Base-by-base conservation (phyloP, 352 stramenopile genomes). In the Phytophthora cactorum region DNA sequence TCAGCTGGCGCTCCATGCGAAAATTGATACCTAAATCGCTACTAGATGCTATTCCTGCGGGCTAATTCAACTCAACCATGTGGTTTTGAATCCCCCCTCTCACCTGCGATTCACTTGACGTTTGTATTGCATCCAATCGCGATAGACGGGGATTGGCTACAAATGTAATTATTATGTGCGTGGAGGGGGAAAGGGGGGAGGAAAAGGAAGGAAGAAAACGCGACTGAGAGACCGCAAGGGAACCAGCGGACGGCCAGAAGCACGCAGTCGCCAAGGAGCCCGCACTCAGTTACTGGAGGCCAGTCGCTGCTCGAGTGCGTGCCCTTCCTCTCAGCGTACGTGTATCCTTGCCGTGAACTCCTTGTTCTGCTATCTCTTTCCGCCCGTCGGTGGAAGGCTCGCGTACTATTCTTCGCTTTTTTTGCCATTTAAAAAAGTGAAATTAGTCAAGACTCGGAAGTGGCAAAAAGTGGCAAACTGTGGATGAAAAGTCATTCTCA, bases 131-230 rank as follows among this genome's bases (percentile, higher is more conserved):
- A 5, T 2, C 11, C 36, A 11, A 69, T 69, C 62, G 45, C 9
- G 32, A 59, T 69, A 27, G 54, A 59, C 34, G n/a, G 62, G 62
- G 25, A 34, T 5, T 17, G 50, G 57, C 41, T 36, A 66, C 31
- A 70, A 70, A 38, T 51, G 63, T 54, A 70, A 65, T 59, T 70
- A 65, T 43, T 66, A 55, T 54, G 22, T 63, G 51, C 47, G 55
- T 71, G 62, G 68, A 66, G 56, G 59, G 66, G 60, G 52, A 51
- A 67, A 65, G 43, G 58, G 62, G 60, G 67, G 54, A 66, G 61
- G 61, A 64, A 74, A 69, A 71, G 46, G 57, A 72, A 58, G 60
- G 41, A 75, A 62, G 45, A 78, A 74, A 68, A 74, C 59, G 60
- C 70, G 53, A 70, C 63, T 65, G 65, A 74, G 52, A 61, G 64